phyloP scores from a whole-genome alignment of 306 rosid species.

The Cicer cuneatum region DNA sequence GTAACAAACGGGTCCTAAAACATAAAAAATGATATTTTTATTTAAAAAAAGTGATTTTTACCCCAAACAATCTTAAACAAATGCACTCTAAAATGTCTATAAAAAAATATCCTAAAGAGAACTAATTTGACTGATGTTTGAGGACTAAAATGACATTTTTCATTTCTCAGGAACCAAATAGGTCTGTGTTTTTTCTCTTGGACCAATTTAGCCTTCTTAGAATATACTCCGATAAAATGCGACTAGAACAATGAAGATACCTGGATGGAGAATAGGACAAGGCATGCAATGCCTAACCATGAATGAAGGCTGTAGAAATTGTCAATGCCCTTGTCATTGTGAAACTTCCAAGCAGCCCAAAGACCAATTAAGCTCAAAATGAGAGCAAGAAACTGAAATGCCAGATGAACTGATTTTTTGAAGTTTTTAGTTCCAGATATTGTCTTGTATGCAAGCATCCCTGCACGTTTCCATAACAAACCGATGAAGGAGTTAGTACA shows the following conservation, averaged over 20 bases:
- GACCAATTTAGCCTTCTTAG: too few species aligned
- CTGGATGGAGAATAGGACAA: conserved; percentile 81
- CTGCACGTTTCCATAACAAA: conserved; percentile 54
- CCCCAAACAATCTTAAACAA: too few species aligned
- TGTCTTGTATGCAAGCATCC: conserved; percentile 92
- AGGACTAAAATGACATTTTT: neutral
- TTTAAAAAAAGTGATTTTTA: too few species aligned
- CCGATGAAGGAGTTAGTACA: conserved; percentile 21
- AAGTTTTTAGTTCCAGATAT: conserved; percentile 82
- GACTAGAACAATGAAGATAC: conserved; percentile 43
- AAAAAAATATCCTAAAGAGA: neutral
- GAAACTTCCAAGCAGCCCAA: conserved; percentile 98
- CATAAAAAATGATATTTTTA: too few species aligned
- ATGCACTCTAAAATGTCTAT: neutral
- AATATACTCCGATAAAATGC: neutral
- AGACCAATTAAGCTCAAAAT: conserved; percentile 74
- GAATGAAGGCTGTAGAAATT: conserved; percentile 98
- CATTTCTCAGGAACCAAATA: neutral
- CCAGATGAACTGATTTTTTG: conserved; percentile 75
- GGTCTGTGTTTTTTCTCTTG: too few species aligned
- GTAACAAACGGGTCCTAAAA: too few species aligned
- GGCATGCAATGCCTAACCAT: conserved; percentile 90
- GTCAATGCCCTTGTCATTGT: conserved; percentile 90
- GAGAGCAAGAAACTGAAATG: conserved; percentile 71
- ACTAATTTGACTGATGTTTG: neutral